Percentiles rank a stretch among this genome's conserved stretches.
phyloP scores from a whole-genome alignment of 805 yeast species.

The Wickerhamomyces rabaulensis region DNA sequence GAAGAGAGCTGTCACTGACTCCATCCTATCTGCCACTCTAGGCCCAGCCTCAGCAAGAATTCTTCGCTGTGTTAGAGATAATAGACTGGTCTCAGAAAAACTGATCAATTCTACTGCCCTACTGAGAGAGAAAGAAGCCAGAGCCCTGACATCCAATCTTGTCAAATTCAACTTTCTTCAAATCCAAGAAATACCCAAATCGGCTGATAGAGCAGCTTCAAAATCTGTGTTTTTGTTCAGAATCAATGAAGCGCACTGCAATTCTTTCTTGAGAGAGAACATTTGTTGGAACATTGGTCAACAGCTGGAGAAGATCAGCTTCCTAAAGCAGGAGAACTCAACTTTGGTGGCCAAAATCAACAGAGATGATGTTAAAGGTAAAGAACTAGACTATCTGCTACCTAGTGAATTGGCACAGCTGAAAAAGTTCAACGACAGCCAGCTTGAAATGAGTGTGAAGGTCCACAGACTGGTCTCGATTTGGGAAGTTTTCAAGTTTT shows the following conservation, averaged over 20 bases:
- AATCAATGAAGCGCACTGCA: slow-evolving; percentile 51
- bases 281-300: slow-evolving; percentile 41
- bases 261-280: slow-evolving; percentile 41
- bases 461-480: slow-evolving; percentile 50
- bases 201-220: slow-evolving; percentile 86
- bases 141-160: slow-evolving; percentile 64
- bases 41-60: slow-evolving; percentile 69
- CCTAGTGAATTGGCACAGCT: slow-evolving; percentile 73
- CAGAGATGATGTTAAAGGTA: slow-evolving; percentile 86
- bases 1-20: slow-evolving; percentile 48
- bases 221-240: slow-evolving; percentile 82
- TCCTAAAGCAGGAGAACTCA: slow-evolving; percentile 52
- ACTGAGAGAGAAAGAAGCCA: slow-evolving; percentile 69
- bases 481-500: slow-evolving; percentile 49
- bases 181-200: slow-evolving; percentile 89
- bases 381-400: slow-evolving; percentile 67
- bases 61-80: slow-evolving; percentile 67
- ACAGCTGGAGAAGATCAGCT: slow-evolving; percentile 48
- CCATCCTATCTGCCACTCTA: slow-evolving; percentile 51
- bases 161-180: slow-evolving; percentile 70
- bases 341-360: slow-evolving; percentile 74
- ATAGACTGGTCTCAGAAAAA: slow-evolving; percentile 79
- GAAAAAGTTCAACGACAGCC: slow-evolving; percentile 52
- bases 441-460: slow-evolving; percentile 48
- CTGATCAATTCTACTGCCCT: slow-evolving; percentile 69